Base-by-base conservation (phyloP, 129 eudicot species). In the Saussurea involucrata region DNA sequence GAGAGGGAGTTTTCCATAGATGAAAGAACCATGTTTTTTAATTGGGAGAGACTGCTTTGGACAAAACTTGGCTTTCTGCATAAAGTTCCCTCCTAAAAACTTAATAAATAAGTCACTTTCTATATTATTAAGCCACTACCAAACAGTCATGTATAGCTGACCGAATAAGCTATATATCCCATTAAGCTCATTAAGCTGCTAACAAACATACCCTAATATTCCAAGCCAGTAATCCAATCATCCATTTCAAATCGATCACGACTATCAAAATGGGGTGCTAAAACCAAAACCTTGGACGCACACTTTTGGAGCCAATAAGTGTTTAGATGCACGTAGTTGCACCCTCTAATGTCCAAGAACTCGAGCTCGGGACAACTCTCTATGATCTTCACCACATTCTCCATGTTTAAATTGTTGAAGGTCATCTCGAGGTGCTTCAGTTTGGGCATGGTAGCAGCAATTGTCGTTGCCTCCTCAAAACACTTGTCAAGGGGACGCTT, bases 361-460 rank as follows among this genome's bases (percentile, higher is more conserved):
- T 80, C 85, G 1, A 86, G 87, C 10, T 76, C 57, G 0, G 24
- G 63, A 58, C 90, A 86, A 29, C 71, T 74, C 12, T 27, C 17
- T 29, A 86, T 49, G 27, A 86, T 83, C 69, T 86, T 81, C 11
- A 76, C 49, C 21, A 79, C 85, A 65, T 63, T 66, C 3, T 21
- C 17, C 8, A 77, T 77, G 34, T 83, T 77, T 12, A 83, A 32
- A 28, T 44, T 61, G 18, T 71, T 44, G 44, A 68, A 86, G 17
- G 83, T 78, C 37, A 86, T 75, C 83, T 83, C 87, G 5, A 86
- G 83, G 71, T 83, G 90, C 81, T 72, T 80, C 2, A 86, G 84
- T 73, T 76, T 86, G 1, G 87, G 85, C 90, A 86, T 86, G 10
- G 81, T 86, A 20, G 76, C 33, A 40, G 90, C 87, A 12, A 86